A percentile compares a stretch with the other conserved stretches of the same genome.
Evolutionary conservation across 2,329 filamentous ascomycete genomes (phyloP).

Genomic region (Colletotrichum cereale): DNA sequence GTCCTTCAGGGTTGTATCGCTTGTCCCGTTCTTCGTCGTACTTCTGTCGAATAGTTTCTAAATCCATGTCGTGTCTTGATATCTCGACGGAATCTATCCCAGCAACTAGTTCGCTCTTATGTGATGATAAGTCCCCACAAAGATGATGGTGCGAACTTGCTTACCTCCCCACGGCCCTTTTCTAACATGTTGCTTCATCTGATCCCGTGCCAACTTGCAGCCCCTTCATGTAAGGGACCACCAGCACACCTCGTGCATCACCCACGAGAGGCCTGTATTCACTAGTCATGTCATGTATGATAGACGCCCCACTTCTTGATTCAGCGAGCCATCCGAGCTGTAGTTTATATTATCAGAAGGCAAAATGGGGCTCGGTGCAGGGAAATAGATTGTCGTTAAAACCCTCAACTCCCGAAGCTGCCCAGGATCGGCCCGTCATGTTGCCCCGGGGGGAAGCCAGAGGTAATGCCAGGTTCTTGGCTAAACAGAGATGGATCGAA

Average conservation of each 20-base stretch:
- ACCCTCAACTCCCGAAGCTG: not conserved
- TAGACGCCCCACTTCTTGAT: not conserved
- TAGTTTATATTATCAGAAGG: not conserved
- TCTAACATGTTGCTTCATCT: no score
- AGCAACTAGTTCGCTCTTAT: not conserved
- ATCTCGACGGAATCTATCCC: not conserved
- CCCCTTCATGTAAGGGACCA: no score
- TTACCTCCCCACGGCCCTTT: no score
- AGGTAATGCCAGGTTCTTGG: not conserved
- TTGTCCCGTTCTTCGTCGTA: slow-evolving; percentile 5
- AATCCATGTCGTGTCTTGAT: not conserved
- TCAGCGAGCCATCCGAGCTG: not conserved
- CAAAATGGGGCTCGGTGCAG: not conserved
- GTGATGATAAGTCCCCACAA: not conserved
- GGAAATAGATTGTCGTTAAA: not conserved
- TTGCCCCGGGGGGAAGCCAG: no score
- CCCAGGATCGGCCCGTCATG: no score
- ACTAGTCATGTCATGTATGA: not conserved
- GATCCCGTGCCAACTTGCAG: no score
- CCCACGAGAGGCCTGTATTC: not conserved
- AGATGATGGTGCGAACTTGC: not conserved
- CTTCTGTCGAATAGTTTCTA: not conserved
- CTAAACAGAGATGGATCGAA: not conserved
- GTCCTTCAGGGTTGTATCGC: not conserved
- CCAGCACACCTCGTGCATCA: not conserved